Base-by-base conservation (phyloP, 208 protist genomes). In the Trypanosoma theileri region DNA sequence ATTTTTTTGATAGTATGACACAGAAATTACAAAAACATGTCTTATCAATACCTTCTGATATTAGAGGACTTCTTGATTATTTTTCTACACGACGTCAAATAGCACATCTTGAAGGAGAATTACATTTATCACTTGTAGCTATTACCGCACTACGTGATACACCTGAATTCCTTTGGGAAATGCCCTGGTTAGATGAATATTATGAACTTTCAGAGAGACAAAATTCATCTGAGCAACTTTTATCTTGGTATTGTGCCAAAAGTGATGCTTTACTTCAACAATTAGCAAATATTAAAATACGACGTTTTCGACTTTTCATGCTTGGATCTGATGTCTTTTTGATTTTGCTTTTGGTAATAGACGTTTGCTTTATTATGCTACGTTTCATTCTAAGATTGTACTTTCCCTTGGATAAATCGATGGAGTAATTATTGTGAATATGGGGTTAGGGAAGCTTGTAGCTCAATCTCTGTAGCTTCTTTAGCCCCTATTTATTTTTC, bases 141-240 rank as follows among this genome's bases (percentile, higher is more conserved):
- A 80, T 88, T 16, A 80, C 69, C 40, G 82, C 74, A 11, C 59
- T 87, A 13, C 72, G 80, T 48, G 86, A 89, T 66, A 82, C 70
- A 22, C 86, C 86, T 1, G 81, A 85, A 17, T 87, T 92, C 52
- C 59, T 92, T 46, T 92, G 86, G 84, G 81, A 92, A 57, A 87
- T 85, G 79, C 68, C 83, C 35, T 92, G 83, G 81, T 62, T 92
- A 31, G 44, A 86, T 57, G 77, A 72, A 26, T 92, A 82, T 53
- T 84, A 86, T 56, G 75, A 88, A 62, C 51, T 89, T 53, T 61
- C 67, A 16, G 83, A 89, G 53, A 69, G 75, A 46, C 82, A 92
- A 61, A 82, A 85, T 61, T 76, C 83, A 11, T 73, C 74, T 1
- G 75, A 84, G 40, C 69, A 83, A 60, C 74, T 84, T 26, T 65